Base-by-base conservation (phyloP, 805 yeast genomes). In the Wickerhamiella galacta region DNA sequence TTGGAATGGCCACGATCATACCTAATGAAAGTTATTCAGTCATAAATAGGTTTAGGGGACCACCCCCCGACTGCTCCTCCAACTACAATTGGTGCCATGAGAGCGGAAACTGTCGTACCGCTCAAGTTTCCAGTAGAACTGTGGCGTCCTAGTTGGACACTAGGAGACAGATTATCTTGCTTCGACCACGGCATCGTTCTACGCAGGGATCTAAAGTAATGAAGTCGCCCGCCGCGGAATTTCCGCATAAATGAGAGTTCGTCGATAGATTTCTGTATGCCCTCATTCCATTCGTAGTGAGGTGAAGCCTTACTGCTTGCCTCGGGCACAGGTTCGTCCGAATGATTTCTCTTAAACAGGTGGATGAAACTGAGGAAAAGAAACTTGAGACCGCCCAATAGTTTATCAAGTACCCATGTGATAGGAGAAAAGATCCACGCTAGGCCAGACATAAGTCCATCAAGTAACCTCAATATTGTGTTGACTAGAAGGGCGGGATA, bases 401-500 rank as follows among this genome's bases (percentile, higher is more conserved):
- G 22, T 25, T 20, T 12, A 25, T 23, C 18, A 12, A 20, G 25
- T 7, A 35, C 26, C 42, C 53, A 45, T 6, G 34, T 26, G 15
- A 50, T 27, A 2, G 48, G 46, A 20, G 31, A 20, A 36, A 45
- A 40, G 15, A 46, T 14, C 41, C 48, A 41, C 24, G 39, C 23
- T 26, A 54, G 51, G 17, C 43, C 54, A 6, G 25, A 31, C 31
- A 37, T 41, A 24, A 38, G 20, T 3, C 16, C 15, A 16, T 40
- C 40, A 23, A 46, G 33, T 16, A 40, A 15, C 26, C 43, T 30
- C 43, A 45, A 30, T 43, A 46, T 30, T 51, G 44, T 43, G 30
- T 59, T 55, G 52, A 68, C 68, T 5, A 66, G 58, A 37, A 59
- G 57, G 2, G 72, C 60, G 23, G 93, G 94, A 70, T 77, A 78